Base-by-base conservation (phyloP, 1,284 basidiomycete species). In the Malassezia japonica region DNA sequence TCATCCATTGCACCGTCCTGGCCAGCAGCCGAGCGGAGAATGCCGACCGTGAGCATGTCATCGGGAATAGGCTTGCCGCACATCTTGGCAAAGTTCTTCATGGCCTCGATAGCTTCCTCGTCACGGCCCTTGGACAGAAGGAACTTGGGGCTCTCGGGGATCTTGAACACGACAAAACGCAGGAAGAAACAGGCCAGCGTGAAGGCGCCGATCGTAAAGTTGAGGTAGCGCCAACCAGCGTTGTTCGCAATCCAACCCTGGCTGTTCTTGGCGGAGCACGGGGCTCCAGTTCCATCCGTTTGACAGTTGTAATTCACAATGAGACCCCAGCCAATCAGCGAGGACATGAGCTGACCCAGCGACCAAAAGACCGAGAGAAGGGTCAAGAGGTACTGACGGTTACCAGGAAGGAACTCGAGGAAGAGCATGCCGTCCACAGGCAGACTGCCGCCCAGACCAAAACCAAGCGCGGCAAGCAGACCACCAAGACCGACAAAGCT, bases 381-480 rank as follows among this genome's bases (percentile, higher is more conserved):
- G 16, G 67, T 67, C 9, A 72, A 53, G 5, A 70, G 60, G 41
- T 69, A 61, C 53, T 72, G 70, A 31, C 57, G 57, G 27, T 52
- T 55, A 25, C 63, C 65, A 4, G 70, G 70, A 16, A 72, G 56
- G 40, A 72, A 71, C 40, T 72, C 68, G 44, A 67, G 57, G 52
- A 72, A 69, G 42, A 72, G 63, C 67, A 70, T 71, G 13, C 70
- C 70, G 53, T 72, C 70, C 23, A 72, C 70, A 24, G 70, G 70
- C 40, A 72, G 48, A 54, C 65, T 66, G 20, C 70, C 68, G 7
- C 70, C 70, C 18, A 72, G 58, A 35, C 70, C 70, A 38, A 71
- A 59, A 23, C 68, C 70, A 13, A 68, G 54, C 23, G 59, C 62
- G 16, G 65, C 67, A 1, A 72, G 47, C 1, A 72, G 47, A 37